Evolutionary conservation across 176 grass and related monocot genomes (phyloP).

Genomic region (Alloteropsis semialata): DNA sequence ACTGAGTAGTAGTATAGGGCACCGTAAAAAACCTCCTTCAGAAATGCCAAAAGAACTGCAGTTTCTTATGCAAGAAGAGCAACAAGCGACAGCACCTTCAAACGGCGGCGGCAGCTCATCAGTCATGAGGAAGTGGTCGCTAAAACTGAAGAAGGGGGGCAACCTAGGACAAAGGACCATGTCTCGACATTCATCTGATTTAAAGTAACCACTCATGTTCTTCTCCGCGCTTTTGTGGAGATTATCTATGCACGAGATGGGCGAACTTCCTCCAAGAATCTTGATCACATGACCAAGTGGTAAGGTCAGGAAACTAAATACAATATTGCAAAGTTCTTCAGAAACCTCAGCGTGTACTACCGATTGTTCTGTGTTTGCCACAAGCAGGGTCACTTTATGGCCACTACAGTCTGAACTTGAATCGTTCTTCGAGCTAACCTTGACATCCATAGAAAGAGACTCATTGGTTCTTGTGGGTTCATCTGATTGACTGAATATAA

Average conservation of each 20-base stretch:
- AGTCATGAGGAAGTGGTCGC: not conserved
- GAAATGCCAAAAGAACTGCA: no score
- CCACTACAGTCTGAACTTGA: not conserved
- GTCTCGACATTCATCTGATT: not conserved
- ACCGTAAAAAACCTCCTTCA: no score
- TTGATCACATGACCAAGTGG: not conserved
- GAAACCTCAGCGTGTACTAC: not conserved
- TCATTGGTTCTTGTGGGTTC: not conserved
- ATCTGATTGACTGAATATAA: not conserved
- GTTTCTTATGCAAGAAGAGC: not conserved
- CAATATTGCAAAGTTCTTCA: not conserved
- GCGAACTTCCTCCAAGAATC: not conserved
- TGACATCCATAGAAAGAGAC: not conserved
- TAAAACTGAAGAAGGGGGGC: not conserved
- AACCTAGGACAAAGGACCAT: not conserved
- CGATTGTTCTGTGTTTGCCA: not conserved
- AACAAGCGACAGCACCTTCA: not conserved
- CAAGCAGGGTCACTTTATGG: not conserved
- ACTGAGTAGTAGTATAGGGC: no score
- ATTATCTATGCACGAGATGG: not conserved
- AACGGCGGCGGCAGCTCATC: not conserved
- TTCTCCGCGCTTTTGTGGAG: not conserved
- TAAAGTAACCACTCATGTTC: not conserved
- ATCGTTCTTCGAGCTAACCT: not conserved
- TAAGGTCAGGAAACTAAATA: not conserved